Conservation (phyloP, 768 basidiomycete species). For the Gloeostereum incarnatum region DNA sequence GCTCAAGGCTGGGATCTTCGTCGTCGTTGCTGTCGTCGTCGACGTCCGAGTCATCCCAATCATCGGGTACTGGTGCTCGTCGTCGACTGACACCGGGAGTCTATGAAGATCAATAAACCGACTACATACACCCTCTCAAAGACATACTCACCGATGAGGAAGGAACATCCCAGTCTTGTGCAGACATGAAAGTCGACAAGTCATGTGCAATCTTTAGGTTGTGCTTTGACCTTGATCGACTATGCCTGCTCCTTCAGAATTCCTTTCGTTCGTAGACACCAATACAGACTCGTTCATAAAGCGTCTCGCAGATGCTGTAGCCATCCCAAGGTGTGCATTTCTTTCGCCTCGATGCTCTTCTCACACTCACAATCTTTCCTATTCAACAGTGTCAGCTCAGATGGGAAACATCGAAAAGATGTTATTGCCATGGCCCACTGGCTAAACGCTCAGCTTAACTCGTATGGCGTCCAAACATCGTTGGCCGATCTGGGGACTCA, state of each 20-base stretch:
- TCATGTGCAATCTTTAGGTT: neutral
- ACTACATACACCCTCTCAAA: neutral
- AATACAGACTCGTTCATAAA: constrained; percentile 70
- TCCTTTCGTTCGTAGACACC: constrained; percentile 49
- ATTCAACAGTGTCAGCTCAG: constrained; percentile 51
- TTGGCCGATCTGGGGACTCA: constrained; percentile 75
- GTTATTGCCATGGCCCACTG: constrained; percentile 84
- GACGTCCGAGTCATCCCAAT: neutral
- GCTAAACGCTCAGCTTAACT: constrained; percentile 63
- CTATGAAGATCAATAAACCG: neutral
- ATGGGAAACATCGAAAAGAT: constrained; percentile 60
- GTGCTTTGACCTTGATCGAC: no score
- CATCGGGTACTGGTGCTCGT: neutral
- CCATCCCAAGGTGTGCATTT: constrained; percentile 43
- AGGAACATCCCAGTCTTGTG: neutral
- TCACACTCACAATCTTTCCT: neutral
- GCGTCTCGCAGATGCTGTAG: constrained; percentile 72
- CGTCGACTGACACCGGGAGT: neutral
- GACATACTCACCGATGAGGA: neutral
- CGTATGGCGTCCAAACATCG: constrained; percentile 72
- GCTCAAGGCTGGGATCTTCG: neutral
- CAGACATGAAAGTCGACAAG: neutral
- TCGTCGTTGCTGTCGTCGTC: neutral
- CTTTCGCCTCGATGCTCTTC: constrained; percentile 1
- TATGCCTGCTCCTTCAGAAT: constrained; percentile 42